Conservation (phyloP, 148 eudicot species). For the Fagopyrum homotropicum region DNA sequence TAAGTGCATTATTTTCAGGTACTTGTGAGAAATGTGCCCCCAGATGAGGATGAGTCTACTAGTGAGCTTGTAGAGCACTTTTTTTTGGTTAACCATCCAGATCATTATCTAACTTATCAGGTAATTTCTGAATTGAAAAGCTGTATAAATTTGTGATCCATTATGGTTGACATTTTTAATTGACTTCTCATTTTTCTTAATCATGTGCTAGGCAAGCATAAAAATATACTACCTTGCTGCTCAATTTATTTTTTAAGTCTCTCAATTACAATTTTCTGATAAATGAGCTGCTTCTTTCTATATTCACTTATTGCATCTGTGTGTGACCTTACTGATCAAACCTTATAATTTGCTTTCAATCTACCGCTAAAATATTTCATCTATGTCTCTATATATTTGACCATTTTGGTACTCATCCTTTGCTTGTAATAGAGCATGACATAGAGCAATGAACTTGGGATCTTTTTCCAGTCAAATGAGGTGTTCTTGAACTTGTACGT, state of each 20-base stretch:
- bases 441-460: not conserved
- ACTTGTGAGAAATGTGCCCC: conserved; percentile 85
- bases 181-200: not conserved
- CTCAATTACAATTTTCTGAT: not conserved
- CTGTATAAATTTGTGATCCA: not conserved
- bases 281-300: not conserved
- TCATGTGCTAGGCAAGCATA: not conserved
- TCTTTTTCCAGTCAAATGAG: not conserved
- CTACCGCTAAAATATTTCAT: not conserved
- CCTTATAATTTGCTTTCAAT: not conserved
- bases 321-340: not conserved
- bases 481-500: not conserved
- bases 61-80: conserved; percentile 92
- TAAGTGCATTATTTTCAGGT: conserved; percentile 36
- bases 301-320: not conserved
- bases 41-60: conserved; percentile 79
- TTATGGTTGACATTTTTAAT: not conserved
- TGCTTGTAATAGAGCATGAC: not conserved
- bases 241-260: not conserved
- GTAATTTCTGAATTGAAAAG: conserved; percentile 25
- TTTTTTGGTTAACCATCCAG: conserved; percentile 92
- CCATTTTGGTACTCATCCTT: not conserved
- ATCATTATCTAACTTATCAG: conserved; percentile 90
- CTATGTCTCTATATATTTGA: not conserved
- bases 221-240: not conserved